Conservation (phyloP, 2,329 filamentous ascomycete genomes). For the Aaosphaeria pasadenensis region DNA sequence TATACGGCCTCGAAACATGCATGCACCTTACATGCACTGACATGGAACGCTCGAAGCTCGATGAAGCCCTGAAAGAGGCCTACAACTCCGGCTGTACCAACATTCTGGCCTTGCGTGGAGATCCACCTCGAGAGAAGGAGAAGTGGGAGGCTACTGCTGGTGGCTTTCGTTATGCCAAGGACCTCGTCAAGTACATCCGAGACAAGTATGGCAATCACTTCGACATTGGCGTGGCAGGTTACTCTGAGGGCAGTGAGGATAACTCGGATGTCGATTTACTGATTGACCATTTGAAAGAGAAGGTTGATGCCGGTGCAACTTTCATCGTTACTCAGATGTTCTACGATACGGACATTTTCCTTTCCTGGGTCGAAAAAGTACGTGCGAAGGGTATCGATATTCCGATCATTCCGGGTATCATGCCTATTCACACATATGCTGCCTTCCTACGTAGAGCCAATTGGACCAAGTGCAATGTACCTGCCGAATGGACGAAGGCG, state of each 20-base stretch:
- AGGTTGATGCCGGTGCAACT: conserved; percentile 87
- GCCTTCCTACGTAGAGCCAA: conserved; percentile 86
- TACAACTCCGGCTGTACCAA: conserved; percentile 97
- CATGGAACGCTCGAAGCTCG: conserved; percentile 90
- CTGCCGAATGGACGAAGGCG: conserved; percentile 73
- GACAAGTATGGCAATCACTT: conserved; percentile 83
- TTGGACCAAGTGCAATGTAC: conserved; percentile 85
- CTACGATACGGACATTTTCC: conserved; percentile 94
- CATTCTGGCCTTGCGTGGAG: conserved; percentile 88
- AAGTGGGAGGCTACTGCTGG: conserved; percentile 87
- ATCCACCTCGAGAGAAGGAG: conserved; percentile 89
- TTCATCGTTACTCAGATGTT: conserved; percentile 99
- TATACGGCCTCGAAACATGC: conserved; percentile 94
- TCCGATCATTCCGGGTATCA: conserved; percentile 82
- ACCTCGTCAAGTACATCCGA: conserved; percentile 82
- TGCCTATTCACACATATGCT: conserved; percentile 93
- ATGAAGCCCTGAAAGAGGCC: conserved; percentile 80
- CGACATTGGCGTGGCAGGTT: conserved; percentile 95
- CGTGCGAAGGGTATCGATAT: conserved; percentile 79
- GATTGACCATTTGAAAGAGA: conserved; percentile 92
- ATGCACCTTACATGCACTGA: conserved; percentile 99
- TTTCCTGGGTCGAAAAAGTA: conserved; percentile 85
- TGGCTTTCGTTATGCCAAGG: conserved; percentile 87
- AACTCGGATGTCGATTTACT: conserved; percentile 81
- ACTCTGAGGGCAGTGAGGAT: conserved; percentile 93